These are phyloP conservation scores for Picea sitchensis DNA, from an alignment of 75 land plant species.

Conservation along the genomic window DNA sequence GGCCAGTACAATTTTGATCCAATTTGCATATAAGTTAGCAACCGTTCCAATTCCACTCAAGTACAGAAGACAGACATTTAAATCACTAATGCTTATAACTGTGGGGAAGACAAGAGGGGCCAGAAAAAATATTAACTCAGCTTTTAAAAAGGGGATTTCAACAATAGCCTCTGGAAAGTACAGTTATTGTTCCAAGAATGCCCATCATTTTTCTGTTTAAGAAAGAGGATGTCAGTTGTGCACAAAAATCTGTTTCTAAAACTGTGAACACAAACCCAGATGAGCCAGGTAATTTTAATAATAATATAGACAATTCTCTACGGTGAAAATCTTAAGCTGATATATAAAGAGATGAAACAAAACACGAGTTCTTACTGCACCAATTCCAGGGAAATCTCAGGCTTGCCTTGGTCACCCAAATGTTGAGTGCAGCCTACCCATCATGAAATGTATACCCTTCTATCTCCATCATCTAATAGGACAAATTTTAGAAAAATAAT, in stretches of 20 bases:
- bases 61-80: neutral
- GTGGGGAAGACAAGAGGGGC: neutral
- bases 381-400: conserved; percentile 4
- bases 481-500: conserved; percentile 10
- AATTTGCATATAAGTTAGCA: neutral
- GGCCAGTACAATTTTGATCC: neutral
- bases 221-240: neutral
- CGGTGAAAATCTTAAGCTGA: neutral
- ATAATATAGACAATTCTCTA: neutral
- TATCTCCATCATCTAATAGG: conserved; percentile 9
- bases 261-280: neutral
- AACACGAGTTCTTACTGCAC: conserved; percentile 9
- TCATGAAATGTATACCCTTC: conserved; percentile 9
- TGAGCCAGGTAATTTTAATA: neutral
- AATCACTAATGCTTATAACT: neutral
- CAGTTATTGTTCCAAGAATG: neutral
- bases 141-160: neutral
- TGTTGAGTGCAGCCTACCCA: conserved; percentile 11
- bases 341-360: neutral
- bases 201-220: neutral
- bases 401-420: conserved; percentile 9
- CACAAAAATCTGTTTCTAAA: neutral
- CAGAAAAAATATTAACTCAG: neutral
- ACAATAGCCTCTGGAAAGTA: neutral
- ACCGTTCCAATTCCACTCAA: neutral